Conservation (phyloP, 1,284 basidiomycete genomes). For the Peniophora sp. region DNA sequence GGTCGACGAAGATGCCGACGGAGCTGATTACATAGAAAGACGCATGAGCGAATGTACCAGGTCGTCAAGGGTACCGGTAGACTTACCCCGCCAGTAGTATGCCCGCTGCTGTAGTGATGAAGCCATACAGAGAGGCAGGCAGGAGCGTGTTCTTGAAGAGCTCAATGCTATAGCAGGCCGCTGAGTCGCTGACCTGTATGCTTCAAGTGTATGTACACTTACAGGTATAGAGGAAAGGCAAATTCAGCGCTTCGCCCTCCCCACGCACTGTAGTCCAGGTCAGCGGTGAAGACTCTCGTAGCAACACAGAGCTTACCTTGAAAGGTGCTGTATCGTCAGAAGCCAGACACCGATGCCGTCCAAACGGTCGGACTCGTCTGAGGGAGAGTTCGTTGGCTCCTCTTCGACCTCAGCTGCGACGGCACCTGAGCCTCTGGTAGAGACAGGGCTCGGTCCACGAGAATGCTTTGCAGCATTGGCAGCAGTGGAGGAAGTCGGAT, state of each 20-base stretch:
- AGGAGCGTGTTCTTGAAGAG: conserved; percentile 35
- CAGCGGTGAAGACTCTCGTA: background rate
- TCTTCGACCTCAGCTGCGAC: too few relatives aligned
- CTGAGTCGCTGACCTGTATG: too few relatives aligned
- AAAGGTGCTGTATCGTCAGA: conserved; percentile 1
- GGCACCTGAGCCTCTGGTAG: background rate
- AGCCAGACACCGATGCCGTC: conserved; percentile 1
- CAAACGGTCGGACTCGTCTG: background rate
- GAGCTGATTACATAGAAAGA: too few relatives aligned
- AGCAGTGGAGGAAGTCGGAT: too few relatives aligned
- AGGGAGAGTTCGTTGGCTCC: too few relatives aligned
- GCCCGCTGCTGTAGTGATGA: conserved; percentile 24
- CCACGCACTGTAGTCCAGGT: conserved; percentile 22
- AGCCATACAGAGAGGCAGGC: conserved; percentile 38
- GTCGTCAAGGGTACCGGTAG: conserved; percentile 34
- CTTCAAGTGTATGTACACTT: background rate
- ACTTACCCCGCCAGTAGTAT: conserved; percentile 18
- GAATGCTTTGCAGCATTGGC: too few relatives aligned
- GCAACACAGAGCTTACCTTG: background rate
- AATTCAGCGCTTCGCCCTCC: conserved; percentile 31
- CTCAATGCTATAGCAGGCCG: conserved; percentile 15
- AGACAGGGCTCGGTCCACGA: too few relatives aligned
- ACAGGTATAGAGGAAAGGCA: conserved; percentile 32
- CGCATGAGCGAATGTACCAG: conserved; percentile 26
- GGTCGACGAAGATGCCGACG: conserved; percentile 33